Evolutionary conservation across 176 grass and related monocot species (phyloP).

Genomic region (Eragrostis nindensis): DNA sequence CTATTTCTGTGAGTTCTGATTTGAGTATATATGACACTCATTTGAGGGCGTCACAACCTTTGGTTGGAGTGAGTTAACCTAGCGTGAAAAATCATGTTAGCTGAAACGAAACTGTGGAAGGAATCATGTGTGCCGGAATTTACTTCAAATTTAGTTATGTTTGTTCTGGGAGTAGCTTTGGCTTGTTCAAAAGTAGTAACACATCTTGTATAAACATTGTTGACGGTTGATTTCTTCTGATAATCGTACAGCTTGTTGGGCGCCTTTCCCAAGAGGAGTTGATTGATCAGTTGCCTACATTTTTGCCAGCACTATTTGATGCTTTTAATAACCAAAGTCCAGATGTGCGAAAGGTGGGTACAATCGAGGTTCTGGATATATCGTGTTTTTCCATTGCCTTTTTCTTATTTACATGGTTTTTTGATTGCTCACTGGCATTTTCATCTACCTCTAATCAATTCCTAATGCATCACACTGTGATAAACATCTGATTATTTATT

Average conservation of each 20-base stretch:
- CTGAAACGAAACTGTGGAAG: not conserved
- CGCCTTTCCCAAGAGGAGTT: constrained; percentile 83
- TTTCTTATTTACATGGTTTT: not conserved
- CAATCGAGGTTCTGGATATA: not conserved
- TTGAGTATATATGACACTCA: constrained; percentile 1
- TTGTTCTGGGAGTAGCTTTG: constrained; percentile 1
- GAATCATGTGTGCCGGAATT: not conserved
- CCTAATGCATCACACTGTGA: not conserved
- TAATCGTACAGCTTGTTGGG: constrained; percentile 73
- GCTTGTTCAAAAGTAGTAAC: not conserved
- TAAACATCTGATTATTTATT: constrained; percentile 20
- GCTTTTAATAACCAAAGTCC: constrained; percentile 96
- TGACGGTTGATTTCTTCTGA: constrained; percentile 35
- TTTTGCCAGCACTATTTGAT: constrained; percentile 92
- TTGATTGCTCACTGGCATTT: constrained; percentile 1
- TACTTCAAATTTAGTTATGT: not conserved
- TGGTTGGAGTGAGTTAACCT: not conserved
- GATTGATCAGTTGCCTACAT: constrained; percentile 83
- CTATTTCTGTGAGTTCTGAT: too few relatives aligned
- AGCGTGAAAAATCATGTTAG: not conserved
- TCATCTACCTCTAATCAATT: constrained; percentile 7
- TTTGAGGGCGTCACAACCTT: not conserved
- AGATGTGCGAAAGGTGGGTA: constrained; percentile 91
- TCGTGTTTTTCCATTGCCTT: not conserved
- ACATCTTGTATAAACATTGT: constrained; percentile 18